Base-by-base conservation (phyloP, 2,329 filamentous ascomycete genomes). In the Reticulascus tulasneorum region DNA sequence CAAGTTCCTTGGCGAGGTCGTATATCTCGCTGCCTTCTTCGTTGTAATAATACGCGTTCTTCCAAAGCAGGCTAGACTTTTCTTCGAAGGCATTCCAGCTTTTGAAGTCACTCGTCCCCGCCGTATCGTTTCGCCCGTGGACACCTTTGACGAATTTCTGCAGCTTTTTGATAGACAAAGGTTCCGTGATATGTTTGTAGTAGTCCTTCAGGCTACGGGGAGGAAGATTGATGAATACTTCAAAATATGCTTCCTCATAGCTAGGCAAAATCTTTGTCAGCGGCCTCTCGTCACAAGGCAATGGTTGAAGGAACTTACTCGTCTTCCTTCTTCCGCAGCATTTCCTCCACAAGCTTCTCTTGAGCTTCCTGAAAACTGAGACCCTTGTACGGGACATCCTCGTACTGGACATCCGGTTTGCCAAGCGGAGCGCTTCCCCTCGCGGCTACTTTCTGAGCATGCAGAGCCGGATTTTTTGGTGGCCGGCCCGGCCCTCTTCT, bases 11-110 rank as follows among this genome's bases (percentile, higher is more conserved):
- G 1, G 88, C 87, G 42, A 93, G 69, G 16, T 77, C 70, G 46
- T 82, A 87, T 33, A 95, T 90, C 12, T 88, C 84, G 52, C 90
- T 95, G 5, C 84, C 86, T 54, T 95, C 89, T 58, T 95, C 87
- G 48, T 96, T 96, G 67, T 91, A 96, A 40, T 83, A 83, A 52
- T 81, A 84, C 0, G 89, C 88, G 59, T 96, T 96, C 31, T 74
- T 75, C 90, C 90, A 96, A 27, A 96, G 80, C 34, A 86, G 73
- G 50, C 81, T 85, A 10, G 86, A 73, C 52, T 86, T 85, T 35
- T 89, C 81, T 56, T 88, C 87, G 47, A 95, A 87, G 1, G 80
- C 74, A 38, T 80, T 74, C 90, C 90, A 96, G 33, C 69, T 84
- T 57, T 87, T 90, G 61, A 89, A 87, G 30, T 88, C 80, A 31